Evolutionary conservation across 2,329 filamentous ascomycete genomes (phyloP).

Genomic region (Colletotrichum simmondsii): DNA sequence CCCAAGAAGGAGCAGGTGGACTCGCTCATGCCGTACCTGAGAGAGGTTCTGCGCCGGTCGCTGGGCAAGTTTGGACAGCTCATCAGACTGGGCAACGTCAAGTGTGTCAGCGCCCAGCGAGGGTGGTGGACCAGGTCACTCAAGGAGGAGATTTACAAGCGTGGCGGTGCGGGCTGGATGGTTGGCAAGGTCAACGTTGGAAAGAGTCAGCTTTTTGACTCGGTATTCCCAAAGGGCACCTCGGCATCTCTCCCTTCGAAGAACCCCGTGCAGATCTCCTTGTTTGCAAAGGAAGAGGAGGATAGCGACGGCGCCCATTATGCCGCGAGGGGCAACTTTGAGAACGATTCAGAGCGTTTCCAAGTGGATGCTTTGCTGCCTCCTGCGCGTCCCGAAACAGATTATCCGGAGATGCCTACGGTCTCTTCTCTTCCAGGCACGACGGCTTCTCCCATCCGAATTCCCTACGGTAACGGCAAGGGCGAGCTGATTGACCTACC

Average conservation of each 20-base stretch:
- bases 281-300: conserved; percentile 33
- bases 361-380: conserved; percentile 74
- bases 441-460: conserved; percentile 92
- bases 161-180: conserved; percentile 92
- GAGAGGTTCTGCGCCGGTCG: conserved; percentile 79
- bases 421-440: conserved; percentile 91
- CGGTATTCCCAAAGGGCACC: conserved; percentile 83
- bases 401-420: conserved; percentile 86
- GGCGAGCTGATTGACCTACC: conserved; percentile 96
- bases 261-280: conserved; percentile 24
- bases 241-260: conserved; percentile 18
- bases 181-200: conserved; percentile 99
- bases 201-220: conserved; percentile 91
- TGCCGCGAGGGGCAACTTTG: conserved; percentile 10
- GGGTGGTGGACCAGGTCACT: conserved; percentile 92
- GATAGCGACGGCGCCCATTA: conserved; percentile 17
- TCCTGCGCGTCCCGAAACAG: conserved; percentile 76
- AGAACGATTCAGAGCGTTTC: conserved; percentile 40
- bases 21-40: conserved; percentile 84
- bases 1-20: conserved; percentile 88
- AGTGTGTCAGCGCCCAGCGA: conserved; percentile 85
- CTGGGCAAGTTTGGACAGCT: conserved; percentile 75
- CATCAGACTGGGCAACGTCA: conserved; percentile 87
- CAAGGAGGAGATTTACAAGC: conserved; percentile 85
- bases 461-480: conserved; percentile 86